A percentile compares a stretch with the other conserved stretches of the same genome.
Evolutionary conservation across 83 land plant species (phyloP).

Genomic region (Thuja plicata): DNA sequence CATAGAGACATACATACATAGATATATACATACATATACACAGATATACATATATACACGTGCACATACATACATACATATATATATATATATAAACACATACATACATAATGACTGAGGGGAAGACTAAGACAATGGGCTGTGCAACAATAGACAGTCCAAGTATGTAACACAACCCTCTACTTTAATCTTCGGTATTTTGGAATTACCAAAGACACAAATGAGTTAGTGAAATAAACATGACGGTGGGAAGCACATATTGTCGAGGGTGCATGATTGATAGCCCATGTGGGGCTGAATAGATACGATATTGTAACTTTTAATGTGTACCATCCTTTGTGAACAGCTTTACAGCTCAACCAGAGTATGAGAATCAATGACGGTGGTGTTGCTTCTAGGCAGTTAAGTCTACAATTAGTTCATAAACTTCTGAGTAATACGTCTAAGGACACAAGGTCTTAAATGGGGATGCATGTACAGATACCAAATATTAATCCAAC

Average conservation of each 20-base stretch:
- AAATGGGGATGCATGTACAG: not conserved
- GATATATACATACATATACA: too few species aligned
- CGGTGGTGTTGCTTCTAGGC: too few species aligned
- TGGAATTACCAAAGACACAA: not conserved
- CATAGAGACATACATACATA: too few species aligned
- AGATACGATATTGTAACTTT: not conserved
- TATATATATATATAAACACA: too few species aligned
- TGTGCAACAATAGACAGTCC: not conserved
- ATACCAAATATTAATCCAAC: too few species aligned
- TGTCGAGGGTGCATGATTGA: not conserved
- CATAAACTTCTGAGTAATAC: not conserved
- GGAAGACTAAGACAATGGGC: not conserved
- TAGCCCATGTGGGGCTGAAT: not conserved
- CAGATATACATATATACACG: too few species aligned
- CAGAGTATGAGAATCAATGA: too few species aligned
- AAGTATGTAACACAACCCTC: not conserved
- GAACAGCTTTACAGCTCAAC: slow-evolving; percentile 12
- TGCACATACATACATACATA: too few species aligned
- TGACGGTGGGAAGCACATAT: not conserved
- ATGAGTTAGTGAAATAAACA: not conserved
- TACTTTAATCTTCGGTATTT: not conserved
- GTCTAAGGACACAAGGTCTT: not conserved
- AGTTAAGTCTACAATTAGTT: not conserved
- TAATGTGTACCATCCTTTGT: not conserved
- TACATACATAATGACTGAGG: too few species aligned